A percentile compares a stretch with the other conserved stretches of the same genome.
phyloP scores from a whole-genome alignment of 2,329 filamentous ascomycete genomes.

The Mariannaea sp. region DNA sequence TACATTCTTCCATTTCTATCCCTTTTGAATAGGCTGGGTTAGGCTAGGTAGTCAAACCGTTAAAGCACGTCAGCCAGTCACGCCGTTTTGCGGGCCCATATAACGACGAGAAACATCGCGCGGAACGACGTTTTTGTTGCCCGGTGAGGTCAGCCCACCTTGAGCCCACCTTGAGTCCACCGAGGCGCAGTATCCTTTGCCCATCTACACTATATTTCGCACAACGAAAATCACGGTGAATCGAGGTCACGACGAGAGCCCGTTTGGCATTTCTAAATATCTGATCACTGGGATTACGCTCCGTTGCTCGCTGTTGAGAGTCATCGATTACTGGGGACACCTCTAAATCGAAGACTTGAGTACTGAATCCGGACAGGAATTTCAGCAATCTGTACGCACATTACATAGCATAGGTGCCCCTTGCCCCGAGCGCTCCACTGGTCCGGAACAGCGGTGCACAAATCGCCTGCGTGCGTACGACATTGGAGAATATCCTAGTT shows the following conservation, averaged over 20 bases:
- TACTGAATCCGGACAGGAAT: conserved; percentile 16
- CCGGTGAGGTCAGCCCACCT: conserved; percentile 35
- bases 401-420: conserved; percentile 14
- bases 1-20: conserved; percentile 9
- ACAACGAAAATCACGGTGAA: conserved; percentile 12
- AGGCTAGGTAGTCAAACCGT: conserved; percentile 4
- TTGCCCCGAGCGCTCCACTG: conserved; percentile 38
- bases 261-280: conserved; percentile 8
- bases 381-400: background rate
- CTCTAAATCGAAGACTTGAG: too few relatives aligned
- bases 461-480: conserved; percentile 34
- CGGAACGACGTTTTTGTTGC: conserved; percentile 15
- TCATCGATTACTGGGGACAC: background rate
- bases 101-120: conserved; percentile 13
- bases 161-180: conserved; percentile 31
- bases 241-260: conserved; percentile 1
- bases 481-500: conserved; percentile 13
- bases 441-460: conserved; percentile 34
- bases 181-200: conserved; percentile 15
- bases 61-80: conserved; percentile 10
- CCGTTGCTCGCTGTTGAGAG: background rate
- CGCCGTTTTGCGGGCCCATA: conserved; percentile 4
- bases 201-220: conserved; percentile 7
- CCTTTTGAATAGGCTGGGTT: background rate
- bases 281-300: conserved; percentile 6